Percentiles rank a stretch among this genome's conserved stretches.
Evolutionary conservation across 768 basidiomycete genomes (phyloP).

Genomic region (Collybia nuda): DNA sequence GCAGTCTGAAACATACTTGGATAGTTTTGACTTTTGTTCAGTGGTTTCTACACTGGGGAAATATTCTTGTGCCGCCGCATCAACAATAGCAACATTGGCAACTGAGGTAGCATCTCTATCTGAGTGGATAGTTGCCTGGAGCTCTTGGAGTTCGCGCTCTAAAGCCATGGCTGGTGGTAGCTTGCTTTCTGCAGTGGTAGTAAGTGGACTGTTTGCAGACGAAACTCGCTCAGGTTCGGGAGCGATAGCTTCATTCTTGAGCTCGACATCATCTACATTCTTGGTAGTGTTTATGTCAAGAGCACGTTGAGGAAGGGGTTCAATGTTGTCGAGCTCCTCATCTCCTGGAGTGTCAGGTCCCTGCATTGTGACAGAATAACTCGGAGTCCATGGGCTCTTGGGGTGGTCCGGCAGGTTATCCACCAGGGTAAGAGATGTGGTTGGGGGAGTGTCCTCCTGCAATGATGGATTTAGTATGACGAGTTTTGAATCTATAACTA

Average conservation of each 20-base stretch:
- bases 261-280: background rate
- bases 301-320: slow-evolving; percentile 11
- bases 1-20: slow-evolving; percentile 6
- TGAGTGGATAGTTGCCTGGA: background rate
- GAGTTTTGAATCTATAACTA: background rate
- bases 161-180: background rate
- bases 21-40: slow-evolving; percentile 5
- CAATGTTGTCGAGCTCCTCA: slow-evolving; percentile 12
- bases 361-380: slow-evolving; percentile 16
- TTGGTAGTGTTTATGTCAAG: background rate
- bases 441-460: background rate
- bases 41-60: slow-evolving; percentile 14
- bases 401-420: slow-evolving; percentile 5
- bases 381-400: slow-evolving; percentile 15
- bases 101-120: background rate
- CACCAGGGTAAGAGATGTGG: background rate
- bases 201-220: background rate
- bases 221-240: too few relatives aligned
- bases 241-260: too few relatives aligned
- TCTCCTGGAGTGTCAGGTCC: slow-evolving; percentile 7
- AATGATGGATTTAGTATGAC: background rate
- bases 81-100: background rate
- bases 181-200: background rate
- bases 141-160: background rate
- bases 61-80: slow-evolving; percentile 5